phyloP scores from a whole-genome alignment of 2,329 filamentous ascomycete species.

The Intubia oerlemansii region DNA sequence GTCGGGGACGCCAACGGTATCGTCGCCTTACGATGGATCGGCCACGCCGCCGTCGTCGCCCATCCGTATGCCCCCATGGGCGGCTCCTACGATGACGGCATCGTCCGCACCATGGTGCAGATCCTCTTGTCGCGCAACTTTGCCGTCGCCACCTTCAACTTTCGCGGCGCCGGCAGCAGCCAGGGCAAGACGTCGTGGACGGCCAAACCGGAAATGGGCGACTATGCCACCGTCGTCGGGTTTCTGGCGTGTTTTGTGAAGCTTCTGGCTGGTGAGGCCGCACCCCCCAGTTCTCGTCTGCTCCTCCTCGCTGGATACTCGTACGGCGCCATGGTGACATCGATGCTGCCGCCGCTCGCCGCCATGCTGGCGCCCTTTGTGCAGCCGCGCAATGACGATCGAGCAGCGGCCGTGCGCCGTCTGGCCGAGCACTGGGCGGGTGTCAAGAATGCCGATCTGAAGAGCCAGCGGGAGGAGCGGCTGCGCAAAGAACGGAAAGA shows the following conservation, averaged over 20 bases:
- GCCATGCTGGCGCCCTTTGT: slow-evolving; percentile 39
- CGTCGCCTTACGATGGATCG: slow-evolving; percentile 18
- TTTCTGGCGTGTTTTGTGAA: slow-evolving; percentile 56
- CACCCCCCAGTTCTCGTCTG: neutral
- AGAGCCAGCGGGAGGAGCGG: too few species aligned
- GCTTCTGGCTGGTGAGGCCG: slow-evolving; percentile 17
- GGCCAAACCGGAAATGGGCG: slow-evolving; percentile 54
- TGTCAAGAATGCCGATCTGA: slow-evolving; percentile 29
- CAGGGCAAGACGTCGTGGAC: slow-evolving; percentile 69
- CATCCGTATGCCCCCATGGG: slow-evolving; percentile 85
- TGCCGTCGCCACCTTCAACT: slow-evolving; percentile 77
- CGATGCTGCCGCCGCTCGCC: slow-evolving; percentile 42
- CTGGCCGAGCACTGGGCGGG: slow-evolving; percentile 47
- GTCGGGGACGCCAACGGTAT: slow-evolving; percentile 3
- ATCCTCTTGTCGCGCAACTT: slow-evolving; percentile 17
- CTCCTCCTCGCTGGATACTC: slow-evolving; percentile 58
- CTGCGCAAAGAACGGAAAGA: too few species aligned
- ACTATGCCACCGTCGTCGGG: slow-evolving; percentile 67
- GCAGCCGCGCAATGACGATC: slow-evolving; percentile 27
- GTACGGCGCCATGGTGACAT: slow-evolving; percentile 70
- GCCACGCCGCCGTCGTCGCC: slow-evolving; percentile 44
- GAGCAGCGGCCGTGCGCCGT: slow-evolving; percentile 46
- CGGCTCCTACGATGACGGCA: slow-evolving; percentile 62
- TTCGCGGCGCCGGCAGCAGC: slow-evolving; percentile 34
- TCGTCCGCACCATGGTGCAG: slow-evolving; percentile 41